phyloP scores from a whole-genome alignment of 2,329 filamentous ascomycete species.

The Cercospora nicotianae region DNA sequence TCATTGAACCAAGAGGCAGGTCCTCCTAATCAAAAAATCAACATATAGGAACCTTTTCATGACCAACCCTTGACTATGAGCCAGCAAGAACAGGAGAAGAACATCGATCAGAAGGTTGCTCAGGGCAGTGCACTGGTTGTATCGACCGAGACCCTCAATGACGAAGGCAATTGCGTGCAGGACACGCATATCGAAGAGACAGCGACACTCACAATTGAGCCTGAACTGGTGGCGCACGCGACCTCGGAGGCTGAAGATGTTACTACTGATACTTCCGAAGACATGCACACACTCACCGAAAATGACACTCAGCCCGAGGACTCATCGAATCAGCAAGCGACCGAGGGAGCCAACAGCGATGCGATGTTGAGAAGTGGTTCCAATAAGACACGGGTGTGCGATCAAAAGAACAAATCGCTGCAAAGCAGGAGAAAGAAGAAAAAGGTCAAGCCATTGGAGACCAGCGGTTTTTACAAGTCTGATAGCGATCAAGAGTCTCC shows the following conservation, averaged over 20 bases:
- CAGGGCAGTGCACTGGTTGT: neutral
- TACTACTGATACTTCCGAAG: neutral
- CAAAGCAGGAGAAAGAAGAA: neutral
- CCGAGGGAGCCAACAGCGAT: neutral
- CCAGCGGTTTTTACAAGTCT: too few species aligned
- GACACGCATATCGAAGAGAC: neutral
- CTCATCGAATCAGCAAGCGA: neutral
- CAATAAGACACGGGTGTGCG: too few species aligned
- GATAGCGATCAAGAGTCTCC: too few species aligned
- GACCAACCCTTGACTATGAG: neutral
- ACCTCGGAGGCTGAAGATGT: neutral
- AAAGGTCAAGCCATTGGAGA: too few species aligned
- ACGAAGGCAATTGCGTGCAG: neutral
- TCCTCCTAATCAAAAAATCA: conserved; percentile 1
- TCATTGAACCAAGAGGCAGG: conserved; percentile 7
- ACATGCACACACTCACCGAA: neutral
- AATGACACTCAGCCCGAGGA: neutral
- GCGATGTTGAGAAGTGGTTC: neutral
- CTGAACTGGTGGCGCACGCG: neutral
- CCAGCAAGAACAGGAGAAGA: neutral
- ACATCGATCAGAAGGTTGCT: neutral
- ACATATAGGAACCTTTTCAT: neutral
- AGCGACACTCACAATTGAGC: neutral
- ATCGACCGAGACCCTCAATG: neutral
- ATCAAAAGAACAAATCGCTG: neutral